These are phyloP conservation scores for Lenwebbia sp. DNA, from an alignment of 345 rosid species.

Conservation along the genomic window DNA sequence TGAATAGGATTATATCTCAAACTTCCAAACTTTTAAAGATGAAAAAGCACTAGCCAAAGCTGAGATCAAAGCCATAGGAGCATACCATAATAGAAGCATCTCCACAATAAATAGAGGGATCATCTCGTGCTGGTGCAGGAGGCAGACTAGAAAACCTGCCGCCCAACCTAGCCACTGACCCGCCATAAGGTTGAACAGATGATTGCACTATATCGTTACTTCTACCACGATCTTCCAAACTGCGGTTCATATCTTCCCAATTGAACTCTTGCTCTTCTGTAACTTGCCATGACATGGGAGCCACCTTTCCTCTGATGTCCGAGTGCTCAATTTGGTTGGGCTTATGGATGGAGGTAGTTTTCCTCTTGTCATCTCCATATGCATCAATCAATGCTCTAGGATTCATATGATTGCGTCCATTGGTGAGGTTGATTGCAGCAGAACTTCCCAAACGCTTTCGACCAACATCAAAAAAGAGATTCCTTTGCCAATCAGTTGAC, in stretches of 20 bases:
- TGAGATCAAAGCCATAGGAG: conserved; percentile 1
- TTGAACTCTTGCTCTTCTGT: conserved; percentile 99
- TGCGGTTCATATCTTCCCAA: conserved; percentile 99
- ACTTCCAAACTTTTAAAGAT: background rate
- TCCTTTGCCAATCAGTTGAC: conserved; percentile 48
- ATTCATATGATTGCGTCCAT: conserved; percentile 52
- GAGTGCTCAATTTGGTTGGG: conserved; percentile 28
- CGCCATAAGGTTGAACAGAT: conserved; percentile 36
- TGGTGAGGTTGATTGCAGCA: conserved; percentile 20
- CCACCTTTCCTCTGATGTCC: conserved; percentile 42
- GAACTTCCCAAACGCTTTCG: conserved; percentile 24
- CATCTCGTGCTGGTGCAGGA: conserved; percentile 27
- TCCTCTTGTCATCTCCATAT: conserved; percentile 80
- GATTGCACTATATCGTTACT: conserved; percentile 34
- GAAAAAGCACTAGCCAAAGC: background rate
- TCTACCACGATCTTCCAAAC: conserved; percentile 47
- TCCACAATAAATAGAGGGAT: conserved; percentile 18
- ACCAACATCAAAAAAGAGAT: conserved; percentile 31
- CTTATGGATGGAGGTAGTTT: conserved; percentile 29
- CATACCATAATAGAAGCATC: conserved; percentile 33
- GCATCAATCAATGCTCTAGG: conserved; percentile 96
- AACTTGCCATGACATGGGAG: conserved; percentile 79
- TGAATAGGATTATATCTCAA: background rate
- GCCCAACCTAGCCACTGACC: conserved; percentile 31
- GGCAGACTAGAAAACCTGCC: conserved; percentile 26